phyloP scores from a whole-genome alignment of 2,329 filamentous ascomycete genomes.

The Fusarium mexicanum region DNA sequence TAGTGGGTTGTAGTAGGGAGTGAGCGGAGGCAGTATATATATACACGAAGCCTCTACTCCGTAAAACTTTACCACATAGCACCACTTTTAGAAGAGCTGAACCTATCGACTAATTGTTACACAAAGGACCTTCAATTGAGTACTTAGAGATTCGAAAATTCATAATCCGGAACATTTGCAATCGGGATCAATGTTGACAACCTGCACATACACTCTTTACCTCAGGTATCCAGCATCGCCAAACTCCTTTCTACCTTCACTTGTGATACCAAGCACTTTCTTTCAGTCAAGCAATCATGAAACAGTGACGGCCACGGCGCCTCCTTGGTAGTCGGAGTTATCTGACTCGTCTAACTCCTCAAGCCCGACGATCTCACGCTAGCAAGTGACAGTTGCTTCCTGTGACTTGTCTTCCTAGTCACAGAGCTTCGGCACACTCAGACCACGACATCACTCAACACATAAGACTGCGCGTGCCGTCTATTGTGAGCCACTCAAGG shows the following conservation, averaged over 20 bases:
- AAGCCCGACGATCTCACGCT: not conserved
- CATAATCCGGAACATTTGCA: not conserved
- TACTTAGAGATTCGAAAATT: too few relatives aligned
- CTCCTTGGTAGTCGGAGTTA: not conserved
- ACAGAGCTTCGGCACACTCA: not conserved
- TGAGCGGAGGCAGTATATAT: not conserved
- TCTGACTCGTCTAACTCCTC: rapidly evolving
- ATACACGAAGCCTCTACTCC: rapidly evolving
- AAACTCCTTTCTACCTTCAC: not conserved
- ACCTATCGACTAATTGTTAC: too few relatives aligned
- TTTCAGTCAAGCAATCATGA: too few relatives aligned
- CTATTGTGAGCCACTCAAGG: too few relatives aligned
- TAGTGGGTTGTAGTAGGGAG: not conserved
- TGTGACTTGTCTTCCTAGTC: not conserved
- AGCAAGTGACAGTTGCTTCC: not conserved
- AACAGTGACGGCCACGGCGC: not conserved
- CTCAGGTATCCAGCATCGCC: not conserved
- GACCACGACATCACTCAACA: not conserved
- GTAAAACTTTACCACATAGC: not conserved
- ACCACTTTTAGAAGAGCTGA: too few relatives aligned
- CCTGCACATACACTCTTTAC: too few relatives aligned
- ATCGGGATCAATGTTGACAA: too few relatives aligned
- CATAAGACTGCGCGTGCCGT: not conserved
- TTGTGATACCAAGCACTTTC: not conserved
- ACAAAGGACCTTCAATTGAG: too few relatives aligned